These are phyloP conservation scores for Apiospora koreana DNA, from an alignment of 2,329 filamentous ascomycete species.

Conservation along the genomic window DNA sequence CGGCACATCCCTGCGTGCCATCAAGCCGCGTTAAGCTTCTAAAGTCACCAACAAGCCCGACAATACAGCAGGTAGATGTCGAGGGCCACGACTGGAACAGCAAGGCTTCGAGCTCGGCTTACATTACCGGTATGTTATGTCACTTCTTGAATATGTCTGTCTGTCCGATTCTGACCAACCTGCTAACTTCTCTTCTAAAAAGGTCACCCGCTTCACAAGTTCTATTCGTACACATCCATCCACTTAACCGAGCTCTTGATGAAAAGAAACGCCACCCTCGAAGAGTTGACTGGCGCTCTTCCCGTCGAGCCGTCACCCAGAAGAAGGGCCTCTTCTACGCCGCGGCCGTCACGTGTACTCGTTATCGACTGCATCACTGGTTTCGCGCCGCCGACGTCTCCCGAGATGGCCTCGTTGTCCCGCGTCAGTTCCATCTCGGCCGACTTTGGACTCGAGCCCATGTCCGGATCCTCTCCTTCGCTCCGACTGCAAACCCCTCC, in stretches of 20 bases:
- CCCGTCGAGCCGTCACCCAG: constrained; percentile 32
- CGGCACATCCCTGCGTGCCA: constrained; percentile 64
- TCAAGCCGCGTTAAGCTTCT: constrained; percentile 58
- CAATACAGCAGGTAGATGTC: constrained; percentile 58
- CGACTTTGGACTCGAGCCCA: constrained; percentile 31
- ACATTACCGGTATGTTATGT: constrained; percentile 44
- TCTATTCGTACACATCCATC: constrained; percentile 60
- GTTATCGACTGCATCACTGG: constrained; percentile 66
- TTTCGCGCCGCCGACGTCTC: constrained; percentile 44
- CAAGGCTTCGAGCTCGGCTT: constrained; percentile 47
- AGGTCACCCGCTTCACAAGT: constrained; percentile 67
- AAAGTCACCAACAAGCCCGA: constrained; percentile 60
- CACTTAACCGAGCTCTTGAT: constrained; percentile 59
- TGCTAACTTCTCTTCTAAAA: constrained; percentile 15
- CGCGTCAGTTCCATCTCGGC: constrained; percentile 44
- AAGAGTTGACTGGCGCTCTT: constrained; percentile 45
- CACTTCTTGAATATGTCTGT: not conserved
- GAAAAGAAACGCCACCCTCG: constrained; percentile 46
- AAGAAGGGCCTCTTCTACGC: constrained; percentile 20
- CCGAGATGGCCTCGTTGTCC: constrained; percentile 48
- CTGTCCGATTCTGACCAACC: constrained; percentile 3
- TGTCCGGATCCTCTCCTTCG: constrained; percentile 19
- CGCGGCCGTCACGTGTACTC: constrained; percentile 46
- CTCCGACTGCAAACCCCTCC: constrained; percentile 23
- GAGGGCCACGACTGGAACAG: constrained; percentile 45